phyloP scores from a whole-genome alignment of 2,329 filamentous ascomycete species.

The Verticillium zaregamsianum region DNA sequence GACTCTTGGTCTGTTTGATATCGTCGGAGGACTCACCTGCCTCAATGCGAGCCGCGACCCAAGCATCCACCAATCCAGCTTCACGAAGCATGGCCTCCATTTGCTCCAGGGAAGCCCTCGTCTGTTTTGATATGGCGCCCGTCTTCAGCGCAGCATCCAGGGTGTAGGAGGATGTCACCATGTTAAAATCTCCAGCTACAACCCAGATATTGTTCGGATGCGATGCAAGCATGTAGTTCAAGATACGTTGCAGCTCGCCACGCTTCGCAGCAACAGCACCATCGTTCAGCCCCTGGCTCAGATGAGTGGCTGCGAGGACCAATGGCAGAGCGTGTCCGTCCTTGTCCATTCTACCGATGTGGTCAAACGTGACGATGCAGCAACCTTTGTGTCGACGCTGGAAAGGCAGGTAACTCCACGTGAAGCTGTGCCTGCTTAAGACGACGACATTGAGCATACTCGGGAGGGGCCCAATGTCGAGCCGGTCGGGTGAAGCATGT shows the following conservation, averaged over 20 bases:
- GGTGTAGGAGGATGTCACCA: conserved; percentile 54
- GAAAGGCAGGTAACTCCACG: conserved; percentile 52
- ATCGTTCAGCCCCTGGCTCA: conserved; percentile 58
- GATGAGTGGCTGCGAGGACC: conserved; percentile 54
- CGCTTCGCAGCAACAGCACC: conserved; percentile 53
- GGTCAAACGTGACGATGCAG: conserved; percentile 20
- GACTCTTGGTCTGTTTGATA: conserved; percentile 13
- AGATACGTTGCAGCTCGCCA: conserved; percentile 47
- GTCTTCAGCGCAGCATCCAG: conserved; percentile 48
- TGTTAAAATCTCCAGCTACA: conserved; percentile 61
- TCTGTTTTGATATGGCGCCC: conserved; percentile 48
- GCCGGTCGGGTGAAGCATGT: conserved; percentile 50
- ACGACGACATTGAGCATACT: conserved; percentile 59
- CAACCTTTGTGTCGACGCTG: conserved; percentile 51
- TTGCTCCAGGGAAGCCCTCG: conserved; percentile 34
- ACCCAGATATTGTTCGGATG: conserved; percentile 47
- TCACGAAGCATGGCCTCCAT: conserved; percentile 44
- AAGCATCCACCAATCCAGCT: conserved; percentile 47
- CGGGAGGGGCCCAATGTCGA: conserved; percentile 49
- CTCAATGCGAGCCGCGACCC: conserved; percentile 40
- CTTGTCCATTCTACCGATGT: conserved; percentile 20
- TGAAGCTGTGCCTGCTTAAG: conserved; percentile 51
- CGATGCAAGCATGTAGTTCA: conserved; percentile 36
- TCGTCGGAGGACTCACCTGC: conserved; percentile 35
- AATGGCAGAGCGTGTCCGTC: conserved; percentile 29